Conservation (phyloP, 108 stramenopile species). For the Cyclotella choctawhatcheeana region DNA sequence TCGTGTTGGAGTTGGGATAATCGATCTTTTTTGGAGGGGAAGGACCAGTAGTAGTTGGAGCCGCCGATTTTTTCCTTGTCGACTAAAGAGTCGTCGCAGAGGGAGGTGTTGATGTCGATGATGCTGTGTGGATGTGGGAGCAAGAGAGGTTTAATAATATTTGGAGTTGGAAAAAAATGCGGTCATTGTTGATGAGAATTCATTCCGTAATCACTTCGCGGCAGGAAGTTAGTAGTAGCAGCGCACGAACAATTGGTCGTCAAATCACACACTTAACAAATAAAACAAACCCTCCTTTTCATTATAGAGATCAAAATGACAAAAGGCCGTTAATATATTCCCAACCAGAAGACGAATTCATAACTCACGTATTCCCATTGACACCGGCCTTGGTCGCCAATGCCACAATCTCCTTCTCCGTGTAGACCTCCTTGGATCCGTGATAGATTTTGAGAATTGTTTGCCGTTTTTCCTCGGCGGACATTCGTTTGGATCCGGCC, state of each 20-base stretch:
- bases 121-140: constrained; percentile 61
- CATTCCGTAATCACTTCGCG: too few relatives aligned
- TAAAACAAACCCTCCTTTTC: not conserved
- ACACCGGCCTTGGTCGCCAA: constrained; percentile 87
- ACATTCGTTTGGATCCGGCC: constrained; percentile 77
- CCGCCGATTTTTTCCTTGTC: constrained; percentile 94
- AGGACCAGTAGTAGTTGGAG: constrained; percentile 92
- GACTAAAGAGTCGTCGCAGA: constrained; percentile 88
- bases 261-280: not conserved
- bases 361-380: constrained; percentile 74
- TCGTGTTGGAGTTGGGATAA: constrained; percentile 67
- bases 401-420: constrained; percentile 87
- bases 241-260: not conserved
- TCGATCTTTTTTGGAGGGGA: constrained; percentile 88
- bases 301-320: not conserved
- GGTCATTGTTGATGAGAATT: too few relatives aligned
- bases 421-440: constrained; percentile 79
- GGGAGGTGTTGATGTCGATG: constrained; percentile 71
- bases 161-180: too few relatives aligned
- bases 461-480: constrained; percentile 85
- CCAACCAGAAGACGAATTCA: not conserved
- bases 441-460: constrained; percentile 85
- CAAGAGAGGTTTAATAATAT: not conserved
- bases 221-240: not conserved
- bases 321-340: not conserved